Evolutionary conservation across 2,329 filamentous ascomycete species (phyloP).

Genomic region (Gaeumannomyces tritici): DNA sequence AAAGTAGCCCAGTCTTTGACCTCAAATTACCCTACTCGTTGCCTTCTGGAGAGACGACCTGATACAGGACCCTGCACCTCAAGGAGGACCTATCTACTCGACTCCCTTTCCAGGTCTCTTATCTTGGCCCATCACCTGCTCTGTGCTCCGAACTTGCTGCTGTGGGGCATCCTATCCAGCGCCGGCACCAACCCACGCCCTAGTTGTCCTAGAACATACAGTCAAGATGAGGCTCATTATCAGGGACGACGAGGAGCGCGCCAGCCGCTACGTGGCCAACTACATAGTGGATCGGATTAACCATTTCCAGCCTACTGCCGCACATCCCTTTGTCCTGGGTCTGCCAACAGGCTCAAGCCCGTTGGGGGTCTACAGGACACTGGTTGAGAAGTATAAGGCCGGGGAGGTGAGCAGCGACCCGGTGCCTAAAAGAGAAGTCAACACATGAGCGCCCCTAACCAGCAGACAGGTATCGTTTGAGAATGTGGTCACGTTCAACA

Average conservation of each 20-base stretch:
- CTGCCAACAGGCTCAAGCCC: constrained; percentile 66
- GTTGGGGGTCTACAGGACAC: constrained; percentile 56
- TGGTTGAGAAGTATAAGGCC: constrained; percentile 53
- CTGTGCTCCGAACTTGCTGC: background rate
- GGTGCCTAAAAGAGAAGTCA: background rate
- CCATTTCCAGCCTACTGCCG: constrained; percentile 51
- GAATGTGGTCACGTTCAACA: constrained; percentile 64
- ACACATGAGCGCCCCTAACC: too few species aligned
- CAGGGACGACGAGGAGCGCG: constrained; percentile 50
- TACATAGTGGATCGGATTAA: constrained; percentile 68
- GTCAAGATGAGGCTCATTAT: constrained; percentile 63
- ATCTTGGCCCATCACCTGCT: too few species aligned
- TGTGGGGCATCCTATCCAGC: background rate
- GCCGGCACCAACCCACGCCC: constrained; percentile 6
- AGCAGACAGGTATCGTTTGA: constrained; percentile 27
- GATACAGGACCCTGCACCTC: background rate
- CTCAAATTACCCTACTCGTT: background rate
- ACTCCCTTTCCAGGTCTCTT: background rate
- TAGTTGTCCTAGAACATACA: background rate
- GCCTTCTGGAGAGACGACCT: background rate
- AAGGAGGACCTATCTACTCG: background rate
- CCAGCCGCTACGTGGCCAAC: constrained; percentile 60
- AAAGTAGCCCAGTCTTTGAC: background rate
- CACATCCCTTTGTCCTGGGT: constrained; percentile 61
- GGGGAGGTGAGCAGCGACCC: constrained; percentile 26